Conservation (phyloP, 495 filamentous ascomycete genomes). For the Penicillium psychrofluorescens region DNA sequence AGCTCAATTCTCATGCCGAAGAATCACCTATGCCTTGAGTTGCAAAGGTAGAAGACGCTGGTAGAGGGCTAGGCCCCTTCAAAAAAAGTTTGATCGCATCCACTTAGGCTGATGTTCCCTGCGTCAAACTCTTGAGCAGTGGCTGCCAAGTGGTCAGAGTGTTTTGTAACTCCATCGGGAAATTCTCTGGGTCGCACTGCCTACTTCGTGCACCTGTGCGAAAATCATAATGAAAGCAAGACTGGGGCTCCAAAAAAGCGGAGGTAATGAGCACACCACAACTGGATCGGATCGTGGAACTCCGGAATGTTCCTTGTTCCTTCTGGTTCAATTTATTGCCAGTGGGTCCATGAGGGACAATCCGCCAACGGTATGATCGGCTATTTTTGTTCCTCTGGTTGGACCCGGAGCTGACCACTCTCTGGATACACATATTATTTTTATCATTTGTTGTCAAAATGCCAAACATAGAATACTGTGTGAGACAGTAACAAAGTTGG, state of each 20-base stretch:
- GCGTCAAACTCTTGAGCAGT: too few species aligned
- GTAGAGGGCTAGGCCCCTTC: too few species aligned
- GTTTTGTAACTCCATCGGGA: too few species aligned
- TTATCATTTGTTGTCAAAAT: neutral
- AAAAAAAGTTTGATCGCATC: too few species aligned
- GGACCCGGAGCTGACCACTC: conserved; percentile 1
- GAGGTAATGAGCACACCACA: neutral
- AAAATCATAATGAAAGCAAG: neutral
- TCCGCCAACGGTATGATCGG: conserved; percentile 5
- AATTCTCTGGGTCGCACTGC: too few species aligned
- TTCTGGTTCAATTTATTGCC: neutral
- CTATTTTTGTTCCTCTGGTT: conserved; percentile 10
- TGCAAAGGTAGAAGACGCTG: too few species aligned
- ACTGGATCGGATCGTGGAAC: conserved; percentile 10
- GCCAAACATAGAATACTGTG: neutral
- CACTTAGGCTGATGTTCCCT: too few species aligned
- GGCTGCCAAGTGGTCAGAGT: too few species aligned
- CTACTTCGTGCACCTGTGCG: neutral
- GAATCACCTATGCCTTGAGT: neutral
- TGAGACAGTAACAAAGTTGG: neutral
- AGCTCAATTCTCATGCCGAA: neutral
- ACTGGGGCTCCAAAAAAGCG: too few species aligned
- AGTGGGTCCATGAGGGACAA: too few species aligned
- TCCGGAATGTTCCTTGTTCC: conserved; percentile 1
- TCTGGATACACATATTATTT: neutral